Base-by-base conservation (phyloP, 2,329 filamentous ascomycete genomes). In the Sarocladiaceae sp. region DNA sequence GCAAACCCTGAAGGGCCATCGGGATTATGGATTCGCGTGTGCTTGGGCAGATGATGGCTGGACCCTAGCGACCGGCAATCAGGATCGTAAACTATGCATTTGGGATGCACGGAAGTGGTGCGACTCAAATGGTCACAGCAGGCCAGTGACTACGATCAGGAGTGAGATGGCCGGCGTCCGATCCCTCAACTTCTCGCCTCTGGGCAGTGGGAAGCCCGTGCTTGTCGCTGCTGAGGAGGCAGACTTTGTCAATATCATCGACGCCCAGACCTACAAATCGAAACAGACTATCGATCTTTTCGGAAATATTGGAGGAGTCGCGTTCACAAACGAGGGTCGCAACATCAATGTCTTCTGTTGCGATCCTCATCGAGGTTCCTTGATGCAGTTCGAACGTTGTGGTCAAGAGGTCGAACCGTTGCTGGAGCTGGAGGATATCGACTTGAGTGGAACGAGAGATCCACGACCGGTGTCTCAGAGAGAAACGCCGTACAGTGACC, bases 21-120 rank as follows among this genome's bases (percentile, higher is more conserved):
- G 73, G 13, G 87, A 91, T 61, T 87, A 78, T 58, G 86, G 83
- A 2, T 93, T 92, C 60, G 83, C 88, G 2, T 90, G 86, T 60
- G 88, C 86, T 58, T 93, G 88, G 88, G 85, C 87, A 17, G 83
- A 87, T 51, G 85, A 92, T 62, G 88, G 87, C 28, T 83, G 84
- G 71, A 86, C 84, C 12, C 78, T 92, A 18, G 88, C 88, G 12
- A 92, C 88, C 0, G 88, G 84, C 20, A 86, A 86, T 55, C 88
- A 93, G 66, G 88, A 93, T 65, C 85, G 79, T 63, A 78, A 76
- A 25, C 77, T 92, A 58, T 82, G 84, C 57, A 82, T 93, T 47
- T 92, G 86, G 83, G 88, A 93, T 64, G 85, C 87, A 7, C 79
- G 88, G 8, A 82, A 79, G 51, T 89, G 86, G 84, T 75, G 70